Evolutionary conservation across 1,284 basidiomycete species (phyloP).

Genomic region (Cryptococcus amylolentus): DNA sequence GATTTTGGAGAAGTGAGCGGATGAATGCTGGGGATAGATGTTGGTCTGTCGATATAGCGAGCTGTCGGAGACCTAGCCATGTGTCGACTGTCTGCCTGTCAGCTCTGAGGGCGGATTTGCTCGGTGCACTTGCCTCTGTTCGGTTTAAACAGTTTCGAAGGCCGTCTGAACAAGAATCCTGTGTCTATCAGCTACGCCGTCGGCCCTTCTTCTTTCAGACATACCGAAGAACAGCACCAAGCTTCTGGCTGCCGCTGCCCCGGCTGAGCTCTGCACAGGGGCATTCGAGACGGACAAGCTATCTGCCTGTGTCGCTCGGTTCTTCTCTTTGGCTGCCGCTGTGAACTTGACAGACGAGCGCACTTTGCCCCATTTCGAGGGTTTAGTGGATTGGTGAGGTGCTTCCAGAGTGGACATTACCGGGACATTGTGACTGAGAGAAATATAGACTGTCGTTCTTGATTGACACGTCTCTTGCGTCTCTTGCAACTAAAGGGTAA

Average conservation of each 20-base stretch:
- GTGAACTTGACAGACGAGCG: conserved; percentile 7
- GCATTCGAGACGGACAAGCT: conserved; percentile 26
- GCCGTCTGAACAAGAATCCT: conserved; percentile 48
- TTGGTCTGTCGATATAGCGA: conserved; percentile 46
- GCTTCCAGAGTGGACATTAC: too few relatives aligned
- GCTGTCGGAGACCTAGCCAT: conserved; percentile 42
- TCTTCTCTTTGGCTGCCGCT: conserved; percentile 4
- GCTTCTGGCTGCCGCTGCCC: conserved; percentile 44
- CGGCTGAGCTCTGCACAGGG: conserved; percentile 25
- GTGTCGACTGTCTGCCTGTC: conserved; percentile 39
- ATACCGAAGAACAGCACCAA: conserved; percentile 45
- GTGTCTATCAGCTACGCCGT: neutral
- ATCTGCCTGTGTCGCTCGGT: conserved; percentile 2
- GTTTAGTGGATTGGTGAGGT: neutral
- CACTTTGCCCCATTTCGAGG: conserved; percentile 10
- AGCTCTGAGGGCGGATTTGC: neutral
- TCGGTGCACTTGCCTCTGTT: conserved; percentile 34
- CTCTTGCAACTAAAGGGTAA: too few relatives aligned
- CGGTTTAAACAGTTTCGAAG: conserved; percentile 47
- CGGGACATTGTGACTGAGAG: too few relatives aligned
- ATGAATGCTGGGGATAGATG: conserved; percentile 44
- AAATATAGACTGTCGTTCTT: too few relatives aligned
- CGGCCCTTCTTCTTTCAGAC: neutral
- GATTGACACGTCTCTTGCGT: too few relatives aligned
- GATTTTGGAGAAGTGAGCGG: conserved; percentile 33